phyloP scores from a whole-genome alignment of 495 filamentous ascomycete species.

The Penicillium ochrochloron region DNA sequence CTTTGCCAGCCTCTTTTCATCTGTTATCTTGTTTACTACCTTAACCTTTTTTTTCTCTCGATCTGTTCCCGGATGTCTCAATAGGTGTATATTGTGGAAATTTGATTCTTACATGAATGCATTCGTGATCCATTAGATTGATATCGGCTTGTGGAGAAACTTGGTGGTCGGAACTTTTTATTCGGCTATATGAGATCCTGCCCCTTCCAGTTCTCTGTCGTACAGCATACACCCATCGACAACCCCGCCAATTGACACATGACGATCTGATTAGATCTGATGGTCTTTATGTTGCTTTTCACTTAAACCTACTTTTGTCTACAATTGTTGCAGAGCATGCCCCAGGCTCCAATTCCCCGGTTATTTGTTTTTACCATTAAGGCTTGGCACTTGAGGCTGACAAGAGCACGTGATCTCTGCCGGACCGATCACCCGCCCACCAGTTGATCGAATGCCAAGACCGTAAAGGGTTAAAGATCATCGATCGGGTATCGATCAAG shows the following conservation, averaged over 20 bases:
- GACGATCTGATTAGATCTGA: slow-evolving; percentile 14
- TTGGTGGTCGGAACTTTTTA: not conserved
- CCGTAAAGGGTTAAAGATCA: not conserved
- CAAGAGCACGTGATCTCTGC: not conserved
- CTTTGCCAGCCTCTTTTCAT: slow-evolving; percentile 33
- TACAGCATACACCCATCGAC: not conserved
- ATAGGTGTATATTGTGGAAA: slow-evolving; percentile 55
- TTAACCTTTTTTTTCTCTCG: slow-evolving; percentile 29
- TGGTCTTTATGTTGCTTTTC: not conserved
- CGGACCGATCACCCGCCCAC: not conserved
- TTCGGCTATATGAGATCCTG: slow-evolving; percentile 13
- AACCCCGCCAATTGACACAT: not conserved
- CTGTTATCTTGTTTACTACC: slow-evolving; percentile 25
- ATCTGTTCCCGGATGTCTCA: slow-evolving; percentile 48
- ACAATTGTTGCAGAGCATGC: not conserved
- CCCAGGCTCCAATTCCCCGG: not conserved
- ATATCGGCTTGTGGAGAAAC: slow-evolving; percentile 7
- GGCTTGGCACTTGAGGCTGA: not conserved
- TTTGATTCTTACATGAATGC: slow-evolving; percentile 41
- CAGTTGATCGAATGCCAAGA: not conserved
- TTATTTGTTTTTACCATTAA: slow-evolving; percentile 9
- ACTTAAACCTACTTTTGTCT: not conserved
- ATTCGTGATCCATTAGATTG: slow-evolving; percentile 31
- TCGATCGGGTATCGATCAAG: not conserved
- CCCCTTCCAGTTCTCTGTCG: not conserved